Percentiles rank a stretch among this genome's conserved stretches.
These are phyloP conservation scores for Asclepias syriaca DNA, from an alignment of 257 asterid genomes.

Conservation along the genomic window DNA sequence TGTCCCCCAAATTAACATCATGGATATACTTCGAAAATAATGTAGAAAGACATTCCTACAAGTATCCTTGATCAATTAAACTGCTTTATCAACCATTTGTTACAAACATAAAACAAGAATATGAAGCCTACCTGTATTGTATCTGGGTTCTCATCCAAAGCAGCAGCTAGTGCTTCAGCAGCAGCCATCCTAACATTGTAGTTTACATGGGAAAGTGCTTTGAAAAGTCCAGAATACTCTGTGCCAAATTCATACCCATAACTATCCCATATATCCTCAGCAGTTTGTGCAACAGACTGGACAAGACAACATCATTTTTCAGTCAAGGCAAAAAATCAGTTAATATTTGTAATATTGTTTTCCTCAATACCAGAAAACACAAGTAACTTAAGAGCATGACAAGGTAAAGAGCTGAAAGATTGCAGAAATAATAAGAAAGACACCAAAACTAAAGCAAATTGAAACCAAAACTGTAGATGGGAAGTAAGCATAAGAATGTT, in stretches of 20 bases:
- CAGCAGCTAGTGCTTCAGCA: slow-evolving; percentile 96
- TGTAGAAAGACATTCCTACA: slow-evolving; percentile 84
- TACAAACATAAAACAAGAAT: slow-evolving; percentile 12
- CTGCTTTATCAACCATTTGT: slow-evolving; percentile 11
- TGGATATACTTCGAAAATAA: slow-evolving; percentile 81
- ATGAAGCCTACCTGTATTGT: slow-evolving; percentile 60
- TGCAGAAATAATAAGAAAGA: background rate
- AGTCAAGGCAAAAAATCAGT: background rate
- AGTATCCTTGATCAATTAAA: slow-evolving; percentile 21
- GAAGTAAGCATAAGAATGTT: slow-evolving; percentile 4
- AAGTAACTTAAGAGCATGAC: background rate
- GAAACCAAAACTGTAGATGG: slow-evolving; percentile 7
- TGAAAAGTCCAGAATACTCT: slow-evolving; percentile 78
- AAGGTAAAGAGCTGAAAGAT: background rate
- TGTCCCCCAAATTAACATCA: slow-evolving; percentile 57
- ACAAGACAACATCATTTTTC: background rate
- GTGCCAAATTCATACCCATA: slow-evolving; percentile 83
- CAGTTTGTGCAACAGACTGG: slow-evolving; percentile 84
- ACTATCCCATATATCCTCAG: slow-evolving; percentile 91
- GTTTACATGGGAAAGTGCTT: slow-evolving; percentile 80
- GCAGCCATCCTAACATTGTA: slow-evolving; percentile 90
- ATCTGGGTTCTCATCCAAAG: slow-evolving; percentile 95
- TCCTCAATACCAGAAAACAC: background rate
- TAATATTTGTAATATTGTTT: background rate
- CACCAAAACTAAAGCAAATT: background rate